Evolutionary conservation across 1,284 basidiomycete species (phyloP).

Genomic region (Trichosporon ovoides): DNA sequence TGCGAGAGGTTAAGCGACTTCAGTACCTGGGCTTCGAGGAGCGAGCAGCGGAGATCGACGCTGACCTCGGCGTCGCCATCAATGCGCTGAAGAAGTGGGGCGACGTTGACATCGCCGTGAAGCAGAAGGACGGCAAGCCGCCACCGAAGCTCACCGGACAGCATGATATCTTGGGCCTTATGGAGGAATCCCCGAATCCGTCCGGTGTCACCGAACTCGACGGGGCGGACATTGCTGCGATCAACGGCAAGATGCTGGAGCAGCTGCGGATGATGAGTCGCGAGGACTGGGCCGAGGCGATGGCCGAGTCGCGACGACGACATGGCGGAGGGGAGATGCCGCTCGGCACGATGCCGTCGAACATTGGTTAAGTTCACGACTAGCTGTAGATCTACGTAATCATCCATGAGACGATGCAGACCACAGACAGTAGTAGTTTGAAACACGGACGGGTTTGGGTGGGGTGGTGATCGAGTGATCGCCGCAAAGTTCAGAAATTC

Average conservation of each 20-base stretch:
- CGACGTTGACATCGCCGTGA: conserved; percentile 18
- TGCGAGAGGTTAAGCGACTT: conserved; percentile 29
- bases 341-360: conserved; percentile 2
- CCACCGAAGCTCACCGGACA: background rate
- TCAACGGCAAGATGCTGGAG: conserved; percentile 31
- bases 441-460: no score
- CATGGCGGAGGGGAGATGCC: conserved; percentile 13
- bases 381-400: no score
- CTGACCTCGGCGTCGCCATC: conserved; percentile 29
- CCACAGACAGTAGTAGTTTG: no score
- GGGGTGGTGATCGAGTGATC: no score
- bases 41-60: conserved; percentile 24
- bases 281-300: conserved; percentile 27
- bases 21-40: conserved; percentile 11
- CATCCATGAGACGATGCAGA: no score
- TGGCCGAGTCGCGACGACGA: conserved; percentile 20
- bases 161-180: background rate
- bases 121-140: conserved; percentile 4
- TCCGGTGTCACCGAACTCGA: conserved; percentile 16
- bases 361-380: background rate
- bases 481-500: no score
- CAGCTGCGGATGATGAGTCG: conserved; percentile 20
- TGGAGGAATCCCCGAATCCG: background rate
- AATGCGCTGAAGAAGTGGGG: conserved; percentile 27
- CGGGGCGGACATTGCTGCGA: conserved; percentile 26